phyloP scores from a whole-genome alignment of 108 stramenopile species.

The Cyclotella atomus region DNA sequence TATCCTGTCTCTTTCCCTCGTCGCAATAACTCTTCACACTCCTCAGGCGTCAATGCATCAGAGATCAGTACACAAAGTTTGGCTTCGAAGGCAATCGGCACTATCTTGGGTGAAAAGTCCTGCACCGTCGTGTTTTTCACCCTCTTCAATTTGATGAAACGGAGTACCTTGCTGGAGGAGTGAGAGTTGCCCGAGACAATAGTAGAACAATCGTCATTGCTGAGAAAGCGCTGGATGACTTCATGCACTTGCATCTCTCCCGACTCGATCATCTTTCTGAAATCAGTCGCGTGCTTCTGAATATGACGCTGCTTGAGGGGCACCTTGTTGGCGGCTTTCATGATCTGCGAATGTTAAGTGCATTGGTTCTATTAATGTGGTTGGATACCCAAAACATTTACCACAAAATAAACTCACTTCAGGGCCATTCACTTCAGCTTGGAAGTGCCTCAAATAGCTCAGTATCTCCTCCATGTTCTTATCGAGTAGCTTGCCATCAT shows the following conservation, averaged over 20 bases:
- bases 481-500: constrained; percentile 48
- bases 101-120: constrained; percentile 13
- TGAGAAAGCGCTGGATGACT: constrained; percentile 10
- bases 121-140: constrained; percentile 1
- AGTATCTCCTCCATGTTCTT: constrained; percentile 80
- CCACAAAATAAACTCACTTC: too few relatives aligned
- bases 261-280: constrained; percentile 1
- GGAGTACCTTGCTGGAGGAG: background rate
- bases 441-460: constrained; percentile 70
- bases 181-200: background rate
- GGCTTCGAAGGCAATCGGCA: constrained; percentile 1
- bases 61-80: constrained; percentile 20
- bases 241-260: constrained; percentile 7
- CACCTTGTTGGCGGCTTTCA: constrained; percentile 68
- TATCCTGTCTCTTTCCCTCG: constrained; percentile 20
- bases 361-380: too few relatives aligned
- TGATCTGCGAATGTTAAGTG: constrained; percentile 55
- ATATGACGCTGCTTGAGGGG: constrained; percentile 72
- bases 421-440: constrained; percentile 69
- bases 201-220: background rate
- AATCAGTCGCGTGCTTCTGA: constrained; percentile 63
- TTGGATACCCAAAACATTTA: too few relatives aligned
- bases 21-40: constrained; percentile 29
- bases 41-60: constrained; percentile 32
- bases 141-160: constrained; percentile 12